Base-by-base conservation (phyloP, 2,329 filamentous ascomycete species). In the Elsinoe necatrix region DNA sequence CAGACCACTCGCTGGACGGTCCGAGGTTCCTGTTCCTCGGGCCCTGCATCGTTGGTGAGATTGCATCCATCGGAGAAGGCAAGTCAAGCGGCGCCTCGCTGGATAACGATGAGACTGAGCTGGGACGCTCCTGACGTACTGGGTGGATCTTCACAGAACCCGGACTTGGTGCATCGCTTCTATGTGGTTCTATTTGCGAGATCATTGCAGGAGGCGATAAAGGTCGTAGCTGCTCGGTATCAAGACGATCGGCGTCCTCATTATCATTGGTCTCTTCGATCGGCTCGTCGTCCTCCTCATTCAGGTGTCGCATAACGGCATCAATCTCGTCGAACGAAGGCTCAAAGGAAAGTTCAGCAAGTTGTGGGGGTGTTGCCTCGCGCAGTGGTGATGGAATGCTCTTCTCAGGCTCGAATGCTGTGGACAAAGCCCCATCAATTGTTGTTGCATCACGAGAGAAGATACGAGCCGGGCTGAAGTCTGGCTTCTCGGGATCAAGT, bases 1-100 rank as follows among this genome's bases (percentile, higher is more conserved):
- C 86, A 66, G 95, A 90, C 93, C 93, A 98, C 69, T 97, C 92
- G 67, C 91, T 96, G 59, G 84, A 80, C 21, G 85, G 83, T 14
- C 85, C 75, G 60, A 81, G 83, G 25, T 80, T 80, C 31, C 77
- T 78, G 59, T 78, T 80, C 63, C 85, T 82, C 56, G 89, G 76
- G 55, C 81, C 80, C 59, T 82, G 80, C 27, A 89, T 73, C 1
- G 29, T 27, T 4, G 29, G 16, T 11, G 29, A 37, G 14, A 27
- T 37, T 6, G 29, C 21, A 41, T 54, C 50, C 50, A 47, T 56
- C 34, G 58, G 43, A 8, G 57, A 54, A 20, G 56, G 59, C 20
- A 58, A 42, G 12, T 56, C 55, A 18, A 47, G 39, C 18, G 51
- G 57, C 18, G 55, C 57, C 21, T 55, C 12, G 39, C 39, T 37